Conservation (phyloP, 805 yeast species). For the Metschnikowia matae region DNA sequence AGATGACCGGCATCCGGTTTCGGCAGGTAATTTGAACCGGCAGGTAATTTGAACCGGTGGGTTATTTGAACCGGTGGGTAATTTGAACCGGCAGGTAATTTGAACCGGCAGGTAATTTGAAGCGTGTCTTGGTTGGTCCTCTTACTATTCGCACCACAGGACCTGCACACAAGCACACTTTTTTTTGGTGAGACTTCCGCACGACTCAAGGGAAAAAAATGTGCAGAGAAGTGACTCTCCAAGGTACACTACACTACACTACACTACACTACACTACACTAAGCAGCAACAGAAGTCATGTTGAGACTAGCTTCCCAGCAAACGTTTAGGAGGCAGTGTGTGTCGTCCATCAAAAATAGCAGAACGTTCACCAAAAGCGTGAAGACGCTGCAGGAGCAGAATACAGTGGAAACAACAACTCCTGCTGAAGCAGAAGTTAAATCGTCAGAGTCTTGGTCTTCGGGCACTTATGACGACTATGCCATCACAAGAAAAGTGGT, state of each 20-base stretch:
- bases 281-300: background rate
- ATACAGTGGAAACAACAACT: background rate
- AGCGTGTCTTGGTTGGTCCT: background rate
- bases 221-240: background rate
- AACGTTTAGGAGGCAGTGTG: background rate
- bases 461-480: slow-evolving; percentile 14
- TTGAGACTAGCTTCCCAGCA: slow-evolving; percentile 1
- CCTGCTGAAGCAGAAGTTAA: background rate
- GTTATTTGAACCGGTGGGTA: background rate
- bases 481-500: slow-evolving; percentile 30
- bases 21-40: background rate
- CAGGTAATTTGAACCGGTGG: background rate
- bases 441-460: slow-evolving; percentile 25
- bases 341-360: background rate
- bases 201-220: background rate
- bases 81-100: background rate
- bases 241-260: background rate
- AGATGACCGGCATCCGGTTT: background rate
- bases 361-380: background rate
- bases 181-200: background rate
- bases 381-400: background rate
- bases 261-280: too few species aligned
- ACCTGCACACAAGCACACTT: background rate
- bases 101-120: background rate
- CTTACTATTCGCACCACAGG: background rate